Evolutionary conservation across 768 basidiomycete species (phyloP).

Genomic region (Mycena chlorophos): DNA sequence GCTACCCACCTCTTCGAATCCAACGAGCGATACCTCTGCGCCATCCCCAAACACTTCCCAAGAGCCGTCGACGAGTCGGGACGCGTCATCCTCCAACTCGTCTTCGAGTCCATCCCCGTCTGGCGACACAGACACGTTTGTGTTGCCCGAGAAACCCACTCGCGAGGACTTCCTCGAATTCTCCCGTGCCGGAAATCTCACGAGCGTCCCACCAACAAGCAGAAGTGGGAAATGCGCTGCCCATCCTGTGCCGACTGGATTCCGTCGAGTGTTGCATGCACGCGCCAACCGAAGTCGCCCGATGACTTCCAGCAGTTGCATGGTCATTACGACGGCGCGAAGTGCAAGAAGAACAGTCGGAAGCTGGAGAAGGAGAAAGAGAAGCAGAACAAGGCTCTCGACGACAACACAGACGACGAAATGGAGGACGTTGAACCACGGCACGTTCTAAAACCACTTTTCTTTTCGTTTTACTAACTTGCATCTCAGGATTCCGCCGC

Average conservation of each 20-base stretch:
- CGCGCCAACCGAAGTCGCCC: neutral
- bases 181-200: neutral
- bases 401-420: neutral
- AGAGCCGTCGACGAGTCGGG: neutral
- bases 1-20: neutral
- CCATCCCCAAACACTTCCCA: neutral
- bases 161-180: neutral
- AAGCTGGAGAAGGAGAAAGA: neutral
- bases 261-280: neutral
- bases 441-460: neutral
- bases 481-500: neutral
- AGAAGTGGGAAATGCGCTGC: slow-evolving; percentile 1
- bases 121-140: neutral
- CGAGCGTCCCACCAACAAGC: neutral
- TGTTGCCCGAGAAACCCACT: neutral
- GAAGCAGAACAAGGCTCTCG: too few relatives aligned
- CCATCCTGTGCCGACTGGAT: neutral
- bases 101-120: neutral
- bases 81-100: neutral
- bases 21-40: neutral
- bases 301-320: neutral
- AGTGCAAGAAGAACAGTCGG: neutral
- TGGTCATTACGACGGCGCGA: neutral
- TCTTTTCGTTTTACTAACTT: neutral
- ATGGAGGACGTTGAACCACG: neutral